A percentile compares a stretch with the other conserved stretches of the same genome.
phyloP scores from a whole-genome alignment of 2,329 filamentous ascomycete genomes.

The Aspergillus pseudotamarii region DNA sequence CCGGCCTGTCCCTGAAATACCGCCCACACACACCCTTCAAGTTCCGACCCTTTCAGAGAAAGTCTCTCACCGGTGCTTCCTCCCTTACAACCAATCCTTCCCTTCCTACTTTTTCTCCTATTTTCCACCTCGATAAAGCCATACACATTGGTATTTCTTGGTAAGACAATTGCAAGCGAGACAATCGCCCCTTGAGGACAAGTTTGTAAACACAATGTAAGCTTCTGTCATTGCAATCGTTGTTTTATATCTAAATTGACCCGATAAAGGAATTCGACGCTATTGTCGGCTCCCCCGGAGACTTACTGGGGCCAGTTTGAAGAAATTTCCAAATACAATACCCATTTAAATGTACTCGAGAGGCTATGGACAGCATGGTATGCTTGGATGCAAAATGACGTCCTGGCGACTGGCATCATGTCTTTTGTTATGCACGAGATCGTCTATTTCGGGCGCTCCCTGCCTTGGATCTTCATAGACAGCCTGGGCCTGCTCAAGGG shows the following conservation, averaged over 20 bases:
- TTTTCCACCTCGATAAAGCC: not conserved
- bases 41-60: not conserved
- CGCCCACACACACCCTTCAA: conserved; percentile 5
- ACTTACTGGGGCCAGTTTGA: conserved; percentile 69
- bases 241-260: not conserved
- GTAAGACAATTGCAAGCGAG: not conserved
- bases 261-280: conserved; percentile 50
- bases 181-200: not conserved
- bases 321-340: conserved; percentile 71
- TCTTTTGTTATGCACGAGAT: conserved; percentile 93
- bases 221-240: conserved; percentile 1
- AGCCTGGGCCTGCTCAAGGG: conserved; percentile 82
- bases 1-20: conserved; percentile 25
- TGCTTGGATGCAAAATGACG: conserved; percentile 96
- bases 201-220: conserved; percentile 23
- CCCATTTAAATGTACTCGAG: conserved; percentile 84
- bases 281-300: conserved; percentile 48
- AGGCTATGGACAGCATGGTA: conserved; percentile 96
- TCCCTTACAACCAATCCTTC: not conserved
- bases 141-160: not conserved
- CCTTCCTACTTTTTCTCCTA: not conserved
- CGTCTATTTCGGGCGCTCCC: conserved; percentile 87
- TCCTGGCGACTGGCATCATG: conserved; percentile 94
- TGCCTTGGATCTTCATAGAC: conserved; percentile 94
- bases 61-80: not conserved